Base-by-base conservation (phyloP, 768 basidiomycete species). In the Lactarius sp. region DNA sequence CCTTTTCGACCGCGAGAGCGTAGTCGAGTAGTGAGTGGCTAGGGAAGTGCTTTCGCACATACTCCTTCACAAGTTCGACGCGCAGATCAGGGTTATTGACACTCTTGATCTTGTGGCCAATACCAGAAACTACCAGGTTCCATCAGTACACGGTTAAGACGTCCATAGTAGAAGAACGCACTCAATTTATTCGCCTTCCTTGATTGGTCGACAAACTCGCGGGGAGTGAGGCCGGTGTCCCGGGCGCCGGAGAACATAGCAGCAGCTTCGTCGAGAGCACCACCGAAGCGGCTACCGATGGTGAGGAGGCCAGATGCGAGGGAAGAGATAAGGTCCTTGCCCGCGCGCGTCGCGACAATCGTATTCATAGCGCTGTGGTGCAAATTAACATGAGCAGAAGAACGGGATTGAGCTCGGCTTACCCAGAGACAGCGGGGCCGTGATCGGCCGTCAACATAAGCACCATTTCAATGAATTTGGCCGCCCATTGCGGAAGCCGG, bases 381-480 rank as follows among this genome's bases (percentile, higher is more conserved):
- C 37, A 33, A 10, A 44, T 56, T 51, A 55, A 61, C 64, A 66
- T 18, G 59, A 34, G 8, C 34, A 37, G 46, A n/a, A 59, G 18
- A 34, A 31, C 39, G 41, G 37, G 9, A 37, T 12, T 9, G 20
- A 18, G 10, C 33, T 20, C 27, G 3, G 69, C 74, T 22, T 66
- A 76, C 75, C 83, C 94, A 75, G 93, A 95, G n/a, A 97, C 94
- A 60, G 94, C 94, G 8, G 94, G 94, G 71, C 94, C 94, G 78
- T 98, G 96, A 76, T 99, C 96, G 66, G 96, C 96, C 13, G 96
- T 99, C 69, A 99, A 83, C 92, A 97, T 96, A 74, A 99, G 84
- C 59, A 98, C 94, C 97, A 98, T 99, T 81, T 99, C 96, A 75
- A 99, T 88, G 83, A 99, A 99, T 80, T 98, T 98, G 75, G 94